Evolutionary conservation across 495 filamentous ascomycete species (phyloP), one percentile per base, ranked within the genome.

Genomic region (Astrothelium macrocarpum): DNA sequence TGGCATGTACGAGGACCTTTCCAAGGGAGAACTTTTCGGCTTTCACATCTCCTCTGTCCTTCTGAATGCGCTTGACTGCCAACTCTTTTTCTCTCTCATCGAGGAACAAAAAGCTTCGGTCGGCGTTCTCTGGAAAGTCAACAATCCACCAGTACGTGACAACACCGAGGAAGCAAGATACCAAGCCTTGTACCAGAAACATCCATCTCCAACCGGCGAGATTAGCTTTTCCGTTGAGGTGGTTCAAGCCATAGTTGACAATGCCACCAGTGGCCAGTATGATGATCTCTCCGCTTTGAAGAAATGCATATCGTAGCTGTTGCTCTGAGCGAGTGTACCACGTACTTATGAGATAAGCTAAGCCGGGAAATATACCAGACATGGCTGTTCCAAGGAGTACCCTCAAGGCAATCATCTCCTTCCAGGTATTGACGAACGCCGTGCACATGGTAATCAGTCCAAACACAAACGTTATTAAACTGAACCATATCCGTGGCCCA

Each of bases 61-160:
- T 65, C 46, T 75, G 62, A 32, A 77, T 76, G 14, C 75, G 63
- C 2, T 49, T 58, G 4, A 70, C 70, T 1, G 73, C 74, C n/a
- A 77, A 62, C 23, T 62, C 32, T 25, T 66, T 68, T 64, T 77
- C 88, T 20, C 78, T 74, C 2, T 79, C 64, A 10, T 81, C 81
- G 28, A 91, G 77, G 68, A 91, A 91, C 61, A 64, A 74, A 66
- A 87, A 85, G 71, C 83, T 86, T 2, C 73, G 72, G 58, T 82
- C 78, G 0, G 84, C 78, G 9, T 85, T 81, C 61, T 91, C 88
- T 0, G 89, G 89, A 65, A 93, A 93, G 67, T 90, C 88, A 29
- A 91, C 79, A 71, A 91, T 90, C 87, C 86, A 90, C 76, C 84
- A 87, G 67, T 87, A 91, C 0, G 86, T 90, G 2, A 79, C 60